Evolutionary conservation across 192 early-diverging fungal genomes (phyloP), one percentile per base, ranked within the genome.

Genomic region (Phycomyces blakesleeanus): DNA sequence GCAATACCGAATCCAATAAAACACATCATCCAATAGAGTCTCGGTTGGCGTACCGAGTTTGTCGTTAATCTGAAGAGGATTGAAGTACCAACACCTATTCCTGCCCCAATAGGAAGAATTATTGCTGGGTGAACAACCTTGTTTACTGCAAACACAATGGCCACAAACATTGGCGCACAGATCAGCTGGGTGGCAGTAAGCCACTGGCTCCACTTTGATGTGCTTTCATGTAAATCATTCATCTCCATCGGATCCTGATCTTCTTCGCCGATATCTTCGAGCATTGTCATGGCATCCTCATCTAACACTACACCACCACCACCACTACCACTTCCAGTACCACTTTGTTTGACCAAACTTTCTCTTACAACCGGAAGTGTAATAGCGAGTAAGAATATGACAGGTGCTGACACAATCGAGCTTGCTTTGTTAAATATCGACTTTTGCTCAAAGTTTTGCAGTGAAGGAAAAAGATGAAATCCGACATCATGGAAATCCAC

Each of bases 1-100:
- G 87, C 86, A 16, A 90, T 75, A 37, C 81, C 66, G 66, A 97
- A 94, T 11, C 94, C 94, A 22, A 87, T 67, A 70, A 84, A 81
- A 38, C 83, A 76, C 44, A 85, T 57, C 26, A 76, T 72, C 56
- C 76, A 78, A 59, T 75, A 78, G 14, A 73, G 62, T 25, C 64
- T 54, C 25, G 83, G 83, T 12, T 69, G 79, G 5, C 66, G n/a
- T 29, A 71, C 42, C 12, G 74, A 64, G 18, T 55, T 56, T 22
- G 81, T 81, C 16, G 72, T 71, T 2, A 64, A 54, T 18, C 74
- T 49, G 16, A 79, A 67, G 1, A 69, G 3, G 16, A 51, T 18
- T 0, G 75, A 69, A 5, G 69, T 14, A 8, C 57, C 14, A 3
- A 55, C n/a, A 24, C 83, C 81, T 3, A 76, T 14, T 16, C 44